These are phyloP conservation scores for Podila verticillata DNA, from an alignment of 192 early-diverging fungal species.

Conservation along the genomic window DNA sequence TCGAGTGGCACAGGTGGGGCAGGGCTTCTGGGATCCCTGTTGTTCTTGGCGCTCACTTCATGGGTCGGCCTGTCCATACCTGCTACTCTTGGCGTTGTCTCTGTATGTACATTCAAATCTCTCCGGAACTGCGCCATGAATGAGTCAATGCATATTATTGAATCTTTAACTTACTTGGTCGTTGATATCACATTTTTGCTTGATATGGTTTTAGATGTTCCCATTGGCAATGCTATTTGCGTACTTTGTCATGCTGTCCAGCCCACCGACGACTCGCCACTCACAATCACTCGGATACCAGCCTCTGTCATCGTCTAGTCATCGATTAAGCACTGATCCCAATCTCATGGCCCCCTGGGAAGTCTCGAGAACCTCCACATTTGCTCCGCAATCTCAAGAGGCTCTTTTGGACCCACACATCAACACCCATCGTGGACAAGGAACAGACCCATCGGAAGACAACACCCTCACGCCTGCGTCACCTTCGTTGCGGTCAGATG, in stretches of 20 bases:
- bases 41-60: conserved; percentile 52
- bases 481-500: too few species aligned
- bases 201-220: conserved; percentile 24
- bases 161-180: too few species aligned
- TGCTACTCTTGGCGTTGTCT: conserved; percentile 31
- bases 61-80: conserved; percentile 46
- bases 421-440: too few species aligned
- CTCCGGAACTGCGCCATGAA: too few species aligned
- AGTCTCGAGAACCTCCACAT: too few species aligned
- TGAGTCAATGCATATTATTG: too few species aligned
- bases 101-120: conserved; percentile 14
- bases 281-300: conserved; percentile 15
- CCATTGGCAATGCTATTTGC: conserved; percentile 41
- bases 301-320: conserved; percentile 9
- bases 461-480: too few species aligned
- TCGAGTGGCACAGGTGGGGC: conserved; percentile 56
- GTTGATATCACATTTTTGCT: background rate
- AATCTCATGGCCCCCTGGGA: too few species aligned
- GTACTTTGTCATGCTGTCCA: conserved; percentile 47
- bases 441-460: too few species aligned
- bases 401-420: too few species aligned
- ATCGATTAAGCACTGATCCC: background rate
- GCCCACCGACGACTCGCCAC: background rate
- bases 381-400: too few species aligned
- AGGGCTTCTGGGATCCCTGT: conserved; percentile 48